These are phyloP conservation scores for Jimgerdemannia flammicorona DNA, from an alignment of 192 early-diverging fungal genomes.

Conservation along the genomic window DNA sequence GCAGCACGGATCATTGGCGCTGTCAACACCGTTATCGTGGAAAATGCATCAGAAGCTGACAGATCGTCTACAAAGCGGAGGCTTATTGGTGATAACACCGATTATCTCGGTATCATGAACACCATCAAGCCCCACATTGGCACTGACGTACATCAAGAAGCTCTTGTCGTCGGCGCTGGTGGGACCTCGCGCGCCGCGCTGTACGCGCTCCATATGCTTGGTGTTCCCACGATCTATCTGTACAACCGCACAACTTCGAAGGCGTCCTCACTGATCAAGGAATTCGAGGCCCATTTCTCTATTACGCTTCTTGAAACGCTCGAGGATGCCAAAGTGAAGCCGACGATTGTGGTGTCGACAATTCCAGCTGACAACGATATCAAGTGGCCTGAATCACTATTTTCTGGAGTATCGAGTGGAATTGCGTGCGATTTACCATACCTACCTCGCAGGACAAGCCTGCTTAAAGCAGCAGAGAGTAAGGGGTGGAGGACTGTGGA, in stretches of 20 bases:
- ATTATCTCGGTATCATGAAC: constrained; percentile 85
- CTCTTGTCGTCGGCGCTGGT: constrained; percentile 90
- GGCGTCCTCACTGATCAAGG: constrained; percentile 58
- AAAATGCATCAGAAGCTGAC: constrained; percentile 6
- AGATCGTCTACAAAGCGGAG: constrained; percentile 20
- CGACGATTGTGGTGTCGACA: constrained; percentile 69
- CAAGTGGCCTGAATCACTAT: constrained; percentile 47
- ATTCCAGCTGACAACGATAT: constrained; percentile 78
- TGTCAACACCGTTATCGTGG: constrained; percentile 80
- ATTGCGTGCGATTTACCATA: constrained; percentile 95
- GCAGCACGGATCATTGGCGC: constrained; percentile 89
- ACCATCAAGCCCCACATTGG: constrained; percentile 49
- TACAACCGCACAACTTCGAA: constrained; percentile 86
- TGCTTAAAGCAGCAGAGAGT: constrained; percentile 59
- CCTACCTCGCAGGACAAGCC: constrained; percentile 79
- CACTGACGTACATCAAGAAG: constrained; percentile 33
- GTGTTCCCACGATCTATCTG: constrained; percentile 62
- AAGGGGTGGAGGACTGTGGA: constrained; percentile 67
- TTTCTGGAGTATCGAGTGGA: constrained; percentile 45
- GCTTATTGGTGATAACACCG: constrained; percentile 92
- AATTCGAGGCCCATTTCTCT: constrained; percentile 54
- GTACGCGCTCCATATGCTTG: constrained; percentile 74
- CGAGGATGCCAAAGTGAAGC: constrained; percentile 29
- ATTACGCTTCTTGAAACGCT: constrained; percentile 46
- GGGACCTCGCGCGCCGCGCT: constrained; percentile 91